Evolutionary conservation across 768 basidiomycete genomes (phyloP).

Genomic region (Mycena epipterygia): DNA sequence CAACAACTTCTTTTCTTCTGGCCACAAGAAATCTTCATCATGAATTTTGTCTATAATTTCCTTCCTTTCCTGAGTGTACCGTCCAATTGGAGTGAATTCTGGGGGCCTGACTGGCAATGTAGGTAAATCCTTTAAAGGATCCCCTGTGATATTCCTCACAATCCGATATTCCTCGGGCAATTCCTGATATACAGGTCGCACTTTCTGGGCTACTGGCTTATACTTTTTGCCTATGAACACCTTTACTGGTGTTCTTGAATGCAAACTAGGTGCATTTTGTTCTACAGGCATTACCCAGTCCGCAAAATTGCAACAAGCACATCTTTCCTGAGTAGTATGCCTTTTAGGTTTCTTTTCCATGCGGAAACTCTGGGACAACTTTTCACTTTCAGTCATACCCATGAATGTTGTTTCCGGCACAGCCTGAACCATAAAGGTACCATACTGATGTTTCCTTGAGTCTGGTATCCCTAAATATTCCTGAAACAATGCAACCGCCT

Average conservation of each 20-base stretch:
- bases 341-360: not conserved
- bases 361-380: not conserved
- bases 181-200: not conserved
- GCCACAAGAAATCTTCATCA: conserved; percentile 37
- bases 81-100: not conserved
- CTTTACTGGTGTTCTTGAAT: not conserved
- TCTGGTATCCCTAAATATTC: not conserved
- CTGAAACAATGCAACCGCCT: not conserved
- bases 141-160: not conserved
- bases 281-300: not conserved
- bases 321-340: not conserved
- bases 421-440: not conserved
- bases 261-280: not conserved
- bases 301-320: not conserved
- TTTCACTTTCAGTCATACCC: not conserved
- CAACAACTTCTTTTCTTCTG: conserved; percentile 42
- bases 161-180: not conserved
- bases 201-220: not conserved
- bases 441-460: not conserved
- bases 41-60: conserved; percentile 33
- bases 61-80: conserved; percentile 11
- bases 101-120: not conserved
- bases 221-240: conserved; percentile 3
- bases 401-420: not conserved
- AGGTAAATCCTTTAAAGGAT: not conserved